Base-by-base conservation (phyloP, 495 filamentous ascomycete species). In the Umbilicaria muhlenbergii region DNA sequence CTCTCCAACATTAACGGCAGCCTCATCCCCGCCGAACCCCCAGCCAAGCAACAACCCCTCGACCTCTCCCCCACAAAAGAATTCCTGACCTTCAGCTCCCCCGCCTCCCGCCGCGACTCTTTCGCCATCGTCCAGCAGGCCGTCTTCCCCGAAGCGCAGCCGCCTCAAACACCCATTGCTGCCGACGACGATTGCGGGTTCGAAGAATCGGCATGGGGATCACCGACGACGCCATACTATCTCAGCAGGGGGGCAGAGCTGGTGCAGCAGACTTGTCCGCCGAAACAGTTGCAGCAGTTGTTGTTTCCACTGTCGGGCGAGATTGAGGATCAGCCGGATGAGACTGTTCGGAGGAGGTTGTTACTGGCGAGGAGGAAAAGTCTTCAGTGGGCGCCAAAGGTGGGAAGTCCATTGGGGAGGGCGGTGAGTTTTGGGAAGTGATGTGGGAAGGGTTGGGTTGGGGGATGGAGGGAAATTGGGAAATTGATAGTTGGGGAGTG, bases 361-460 rank as follows among this genome's bases (percentile, higher is more conserved):
- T 73, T 85, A 64, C 73, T 78, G 33, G 84, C 83, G 0, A 64
- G 83, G 39, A 68, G 86, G 35, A 87, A 87, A 72, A 93, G 81
- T 54, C 57, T 86, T 61, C 83, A 86, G 50, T 88, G 77, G 62
- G 80, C 82, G 36, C 86, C 84, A 5, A 77, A 78, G 55, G 62
- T 88, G 38, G 78, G 73, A 11, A 94, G 86, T 58, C 86, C 83
- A 2, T 63, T 94, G 46, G 68, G 73, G 13, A 71, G 62, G 53
- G 49, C 47, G 1, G 53, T 56, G 13, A 56, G 53, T 45, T 56
- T 50, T 39, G 53, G 52, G 34, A 54, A 54, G 43, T 51, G 34
- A 6, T 6, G 24, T 28, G 3, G 24, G 24, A 28, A 28, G 24
- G 24, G 24, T 5, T 28, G 24, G 24, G 19, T 2, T 21, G 19